Conservation (phyloP, 1,284 basidiomycete genomes). For the Sanghuangporus weigelae region DNA sequence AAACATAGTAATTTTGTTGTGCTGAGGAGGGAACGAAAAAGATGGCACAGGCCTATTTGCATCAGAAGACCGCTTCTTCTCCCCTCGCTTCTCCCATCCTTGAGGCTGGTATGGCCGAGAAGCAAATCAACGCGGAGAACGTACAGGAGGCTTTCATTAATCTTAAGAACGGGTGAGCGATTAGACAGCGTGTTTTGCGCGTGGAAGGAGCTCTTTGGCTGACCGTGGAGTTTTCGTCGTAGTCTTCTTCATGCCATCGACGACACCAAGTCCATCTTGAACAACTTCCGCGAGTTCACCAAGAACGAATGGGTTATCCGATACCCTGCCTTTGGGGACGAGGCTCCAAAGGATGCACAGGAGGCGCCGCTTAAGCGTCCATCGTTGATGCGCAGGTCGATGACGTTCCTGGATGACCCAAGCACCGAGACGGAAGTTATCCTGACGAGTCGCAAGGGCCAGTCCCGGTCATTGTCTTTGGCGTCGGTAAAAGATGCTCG, state of each 20-base stretch:
- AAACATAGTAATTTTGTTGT: background rate
- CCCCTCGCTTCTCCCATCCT: slow-evolving; percentile 24
- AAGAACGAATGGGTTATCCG: slow-evolving; percentile 82
- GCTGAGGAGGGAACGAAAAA: background rate
- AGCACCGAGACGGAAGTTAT: slow-evolving; percentile 62
- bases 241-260: slow-evolving; percentile 77
- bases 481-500: slow-evolving; percentile 25
- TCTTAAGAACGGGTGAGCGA: slow-evolving; percentile 59
- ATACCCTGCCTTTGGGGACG: slow-evolving; percentile 68
- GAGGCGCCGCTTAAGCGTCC: slow-evolving; percentile 29
- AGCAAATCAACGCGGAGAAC: slow-evolving; percentile 53
- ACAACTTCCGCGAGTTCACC: slow-evolving; percentile 77
- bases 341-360: slow-evolving; percentile 25
- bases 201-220: background rate
- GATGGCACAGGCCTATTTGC: slow-evolving; percentile 43
- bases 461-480: slow-evolving; percentile 42
- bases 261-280: slow-evolving; percentile 63
- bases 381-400: slow-evolving; percentile 52
- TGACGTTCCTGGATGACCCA: slow-evolving; percentile 82
- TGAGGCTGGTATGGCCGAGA: slow-evolving; percentile 27
- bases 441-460: slow-evolving; percentile 43
- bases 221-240: slow-evolving; percentile 2
- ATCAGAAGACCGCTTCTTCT: slow-evolving; percentile 29
- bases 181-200: slow-evolving; percentile 3
- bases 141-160: slow-evolving; percentile 70